Base-by-base conservation (phyloP, 306 rosid genomes). In the Prunus mira region DNA sequence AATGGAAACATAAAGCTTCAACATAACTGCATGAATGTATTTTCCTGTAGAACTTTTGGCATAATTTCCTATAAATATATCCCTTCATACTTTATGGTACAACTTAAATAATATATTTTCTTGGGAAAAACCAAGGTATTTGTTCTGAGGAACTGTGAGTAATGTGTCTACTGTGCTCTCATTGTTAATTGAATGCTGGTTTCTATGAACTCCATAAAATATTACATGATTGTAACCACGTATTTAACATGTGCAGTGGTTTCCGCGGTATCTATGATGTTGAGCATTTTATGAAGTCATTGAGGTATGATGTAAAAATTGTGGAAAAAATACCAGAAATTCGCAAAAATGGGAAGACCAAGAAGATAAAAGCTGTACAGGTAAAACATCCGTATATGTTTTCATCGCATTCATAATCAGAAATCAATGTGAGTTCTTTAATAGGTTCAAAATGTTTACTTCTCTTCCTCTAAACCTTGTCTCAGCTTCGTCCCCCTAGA, bases 221-320 rank as follows among this genome's bases (percentile, higher is more conserved):
- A n/a, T 27, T 61, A 4, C 13, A 54, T 45, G 43, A 22, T 41
- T 46, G 65, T 60, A 17, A 71, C 50, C 67, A 12, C 45, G 68
- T 63, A 32, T 76, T 1, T 76, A 38, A 76, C 80, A 49, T 58
- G 32, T 81, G 83, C 86, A 95, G 99, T 54, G 99, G 99, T 79
- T 95, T 95, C 80, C 88, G 78, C 65, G 97, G 99, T 72, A 92
- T 95, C 85, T 95, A 95, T 76, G 99, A 95, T 80, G 99, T 95
- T 32, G 97, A 95, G 60, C 95, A 92, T 84, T 96, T 96, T 83
- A 87, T 96, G 84, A 81, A 19, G 69, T 78, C 93, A 2, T 75
- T 96, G 83, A 89, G 91, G 84, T 88, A 78, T 87, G 99, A 95
- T 62, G 92, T 95, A 46, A 84, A 80, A 72, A 92, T 92, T 56